Evolutionary conservation across 371 early-diverging fungal genomes (phyloP), one percentile per base, ranked within the genome.

Genomic region (Blastocladiella emersonii): DNA sequence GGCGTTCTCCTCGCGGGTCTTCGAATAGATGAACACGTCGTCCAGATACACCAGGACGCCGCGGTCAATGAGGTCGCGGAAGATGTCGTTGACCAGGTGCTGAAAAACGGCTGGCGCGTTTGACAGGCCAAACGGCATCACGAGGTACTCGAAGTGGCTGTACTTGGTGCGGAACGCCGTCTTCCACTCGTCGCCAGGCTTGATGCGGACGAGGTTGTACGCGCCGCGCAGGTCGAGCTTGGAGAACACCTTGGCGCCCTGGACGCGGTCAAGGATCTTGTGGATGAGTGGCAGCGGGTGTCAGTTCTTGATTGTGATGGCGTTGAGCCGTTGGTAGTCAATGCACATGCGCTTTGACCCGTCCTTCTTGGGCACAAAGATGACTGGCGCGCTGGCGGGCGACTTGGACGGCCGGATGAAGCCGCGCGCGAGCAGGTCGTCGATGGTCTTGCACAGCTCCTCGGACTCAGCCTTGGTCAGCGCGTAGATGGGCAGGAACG

Each of bases 1-100:
- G 7, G 62, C 34, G 57, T 85, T 82, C 34, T 81, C 76, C 15
- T 76, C 71, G n/a, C 41, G n/a, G 13, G 68, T 72, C 19, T 71
- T 59, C 12, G 76, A 75, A 60, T 70, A 84, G 27, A 87, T 77
- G 0, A 85, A 63, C 1, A 84, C 78, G 63, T 84, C 79, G 63
- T 87, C 83, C 0, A 85, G 51, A 44, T 79, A 85, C 1, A 78
- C 70, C 0, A 79, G 53, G 1, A 70, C 70, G 32, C 64, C 78
- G 7, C 70, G 66, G 60, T 77, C 78, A 0, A 75, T 34, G 34
- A 68, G 64, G 3, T 72, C 69, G 0, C 63, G 48, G 0, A 85
- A 69, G 0, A 78, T 62, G 0, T 63, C 17, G 45, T 73, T 71
- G 72, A 84, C 77, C 7, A 66, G n/a, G 0, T 62, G 25, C 49